A percentile compares a stretch with the other conserved stretches of the same genome.
Conservation (phyloP, 2,329 filamentous ascomycete genomes). For the Trichoderma semiorbis region DNA sequence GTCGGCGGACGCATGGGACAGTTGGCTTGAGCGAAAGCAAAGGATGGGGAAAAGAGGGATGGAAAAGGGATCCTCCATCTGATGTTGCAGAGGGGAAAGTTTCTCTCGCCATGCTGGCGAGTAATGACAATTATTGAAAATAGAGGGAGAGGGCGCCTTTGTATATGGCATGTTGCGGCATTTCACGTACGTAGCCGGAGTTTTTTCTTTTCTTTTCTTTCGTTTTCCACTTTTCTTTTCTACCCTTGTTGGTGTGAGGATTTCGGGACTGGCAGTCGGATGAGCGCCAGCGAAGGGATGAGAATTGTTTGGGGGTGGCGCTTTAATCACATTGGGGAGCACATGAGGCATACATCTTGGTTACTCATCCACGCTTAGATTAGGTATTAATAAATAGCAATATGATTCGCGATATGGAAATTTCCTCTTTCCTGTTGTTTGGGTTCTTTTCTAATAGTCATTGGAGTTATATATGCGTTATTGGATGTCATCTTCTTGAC, state of each 20-base stretch:
- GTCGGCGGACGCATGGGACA: background rate
- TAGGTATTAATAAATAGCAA: conserved; percentile 14
- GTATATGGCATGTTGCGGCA: conserved; percentile 24
- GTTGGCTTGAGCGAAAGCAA: background rate
- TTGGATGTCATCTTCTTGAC: background rate
- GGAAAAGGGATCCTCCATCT: background rate
- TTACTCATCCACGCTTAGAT: conserved; percentile 16
- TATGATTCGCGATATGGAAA: conserved; percentile 1
- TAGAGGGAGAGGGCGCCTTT: conserved; percentile 20
- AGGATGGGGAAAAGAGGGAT: background rate
- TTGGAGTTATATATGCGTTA: background rate
- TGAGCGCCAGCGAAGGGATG: conserved; percentile 9
- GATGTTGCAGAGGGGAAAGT: background rate
- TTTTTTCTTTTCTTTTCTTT: background rate
- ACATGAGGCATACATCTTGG: conserved; percentile 16
- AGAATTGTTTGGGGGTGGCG: conserved; percentile 9
- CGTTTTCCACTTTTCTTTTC: background rate
- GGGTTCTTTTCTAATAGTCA: background rate
- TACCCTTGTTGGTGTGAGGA: background rate
- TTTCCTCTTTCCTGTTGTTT: background rate
- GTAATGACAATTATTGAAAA: background rate
- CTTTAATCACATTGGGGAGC: background rate
- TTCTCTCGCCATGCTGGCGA: background rate
- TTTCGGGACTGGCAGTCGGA: conserved; percentile 5
- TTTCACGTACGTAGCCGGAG: conserved; percentile 20